Evolutionary conservation across 805 yeast genomes (phyloP).

Genomic region (Cyberlindnera suaveolens): DNA sequence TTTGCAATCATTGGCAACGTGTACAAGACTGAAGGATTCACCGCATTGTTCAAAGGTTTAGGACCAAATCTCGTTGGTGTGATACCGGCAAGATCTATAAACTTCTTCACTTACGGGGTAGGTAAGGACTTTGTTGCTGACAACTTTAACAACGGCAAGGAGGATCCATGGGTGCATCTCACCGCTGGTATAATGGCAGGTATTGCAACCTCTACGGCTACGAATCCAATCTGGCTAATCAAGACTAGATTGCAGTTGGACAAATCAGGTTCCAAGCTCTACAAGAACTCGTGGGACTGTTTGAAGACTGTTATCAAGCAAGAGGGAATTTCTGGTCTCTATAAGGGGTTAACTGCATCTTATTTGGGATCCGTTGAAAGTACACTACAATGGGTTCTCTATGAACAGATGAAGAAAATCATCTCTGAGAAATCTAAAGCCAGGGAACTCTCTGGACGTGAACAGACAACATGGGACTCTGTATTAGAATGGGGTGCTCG

Average conservation of each 20-base stretch:
- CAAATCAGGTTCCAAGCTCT: slow-evolving; percentile 56
- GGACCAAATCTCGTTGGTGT: slow-evolving; percentile 98
- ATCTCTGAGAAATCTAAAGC: slow-evolving; percentile 48
- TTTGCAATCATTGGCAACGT: slow-evolving; percentile 63
- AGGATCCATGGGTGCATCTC: slow-evolving; percentile 80
- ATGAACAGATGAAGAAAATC: slow-evolving; percentile 84
- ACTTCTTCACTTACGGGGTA: slow-evolving; percentile 95
- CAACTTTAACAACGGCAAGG: slow-evolving; percentile 65
- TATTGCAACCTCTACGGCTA: slow-evolving; percentile 87
- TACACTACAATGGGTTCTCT: slow-evolving; percentile 92
- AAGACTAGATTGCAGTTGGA: slow-evolving; percentile 93
- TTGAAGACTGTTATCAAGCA: slow-evolving; percentile 54
- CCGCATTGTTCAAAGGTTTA: slow-evolving; percentile 86
- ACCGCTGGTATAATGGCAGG: slow-evolving; percentile 89
- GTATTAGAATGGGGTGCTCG: slow-evolving; percentile 89
- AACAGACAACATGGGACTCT: slow-evolving; percentile 46
- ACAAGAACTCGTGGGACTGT: slow-evolving; percentile 85
- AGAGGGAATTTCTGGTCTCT: slow-evolving; percentile 79
- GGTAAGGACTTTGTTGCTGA: slow-evolving; percentile 70
- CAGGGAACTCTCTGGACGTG: slow-evolving; percentile 26
- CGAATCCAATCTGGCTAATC: slow-evolving; percentile 96
- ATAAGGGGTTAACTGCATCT: slow-evolving; percentile 90
- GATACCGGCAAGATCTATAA: slow-evolving; percentile 95
- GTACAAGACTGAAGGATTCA: slow-evolving; percentile 69
- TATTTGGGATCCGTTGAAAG: slow-evolving; percentile 91